phyloP scores from a whole-genome alignment of 352 stramenopile genomes.

The Globisporangium cystogenes region DNA sequence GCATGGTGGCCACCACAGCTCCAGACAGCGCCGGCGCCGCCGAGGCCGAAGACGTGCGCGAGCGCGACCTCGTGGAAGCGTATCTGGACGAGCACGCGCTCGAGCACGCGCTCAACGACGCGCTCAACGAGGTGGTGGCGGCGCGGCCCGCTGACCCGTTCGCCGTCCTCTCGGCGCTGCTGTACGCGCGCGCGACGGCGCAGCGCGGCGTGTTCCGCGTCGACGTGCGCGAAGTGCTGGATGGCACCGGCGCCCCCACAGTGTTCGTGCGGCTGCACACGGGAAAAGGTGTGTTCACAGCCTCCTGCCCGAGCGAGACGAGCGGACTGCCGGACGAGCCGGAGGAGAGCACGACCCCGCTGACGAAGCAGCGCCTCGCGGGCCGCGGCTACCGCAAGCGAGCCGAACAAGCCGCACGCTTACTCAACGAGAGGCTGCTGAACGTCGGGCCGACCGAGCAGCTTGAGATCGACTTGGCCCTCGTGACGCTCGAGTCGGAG shows the following conservation, averaged over 20 bases:
- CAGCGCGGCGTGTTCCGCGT: constrained; percentile 66
- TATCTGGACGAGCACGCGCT: constrained; percentile 70
- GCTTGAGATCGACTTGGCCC: constrained; percentile 23
- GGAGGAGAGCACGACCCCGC: constrained; percentile 20
- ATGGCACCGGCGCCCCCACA: constrained; percentile 28
- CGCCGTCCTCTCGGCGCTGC: constrained; percentile 55
- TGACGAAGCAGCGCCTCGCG: constrained; percentile 32
- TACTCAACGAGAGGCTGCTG: constrained; percentile 36
- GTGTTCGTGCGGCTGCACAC: constrained; percentile 60
- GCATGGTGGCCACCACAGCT: background rate
- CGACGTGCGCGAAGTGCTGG: constrained; percentile 49
- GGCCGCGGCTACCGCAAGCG: constrained; percentile 33
- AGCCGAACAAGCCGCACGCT: constrained; percentile 21
- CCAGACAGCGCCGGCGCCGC: background rate
- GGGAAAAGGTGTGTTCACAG: constrained; percentile 59
- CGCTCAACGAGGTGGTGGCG: constrained; percentile 69
- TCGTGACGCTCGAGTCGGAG: constrained; percentile 33
- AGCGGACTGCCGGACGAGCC: constrained; percentile 30
- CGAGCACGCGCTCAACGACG: constrained; percentile 58
- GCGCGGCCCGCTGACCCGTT: constrained; percentile 61
- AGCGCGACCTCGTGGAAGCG: constrained; percentile 69
- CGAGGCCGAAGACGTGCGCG: constrained; percentile 31
- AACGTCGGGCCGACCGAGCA: constrained; percentile 47
- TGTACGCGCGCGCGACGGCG: constrained; percentile 52
- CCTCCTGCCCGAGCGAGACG: constrained; percentile 30